Conservation (phyloP, 306 rosid species). For the Cucurbita moschata region DNA sequence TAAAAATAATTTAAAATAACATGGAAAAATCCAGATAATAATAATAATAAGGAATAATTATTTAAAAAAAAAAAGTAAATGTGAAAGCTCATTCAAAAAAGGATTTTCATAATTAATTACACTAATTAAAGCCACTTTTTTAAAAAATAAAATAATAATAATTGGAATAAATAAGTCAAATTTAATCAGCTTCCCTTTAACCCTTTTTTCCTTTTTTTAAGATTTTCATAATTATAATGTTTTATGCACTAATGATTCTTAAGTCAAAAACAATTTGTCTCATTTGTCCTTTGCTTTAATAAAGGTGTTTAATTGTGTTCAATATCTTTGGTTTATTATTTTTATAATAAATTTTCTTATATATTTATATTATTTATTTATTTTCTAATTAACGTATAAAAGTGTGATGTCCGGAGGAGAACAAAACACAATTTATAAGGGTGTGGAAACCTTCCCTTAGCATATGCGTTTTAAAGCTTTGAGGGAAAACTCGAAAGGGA, state of each 20-base stretch:
- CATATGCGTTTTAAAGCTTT: no score
- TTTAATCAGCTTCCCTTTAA: not conserved
- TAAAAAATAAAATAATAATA: not conserved
- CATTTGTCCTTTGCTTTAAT: constrained; percentile 5
- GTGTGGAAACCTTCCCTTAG: no score
- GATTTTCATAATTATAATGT: constrained; percentile 1
- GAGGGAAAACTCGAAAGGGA: no score
- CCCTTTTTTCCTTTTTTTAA: not conserved
- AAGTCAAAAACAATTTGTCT: constrained; percentile 8
- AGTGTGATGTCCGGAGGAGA: no score
- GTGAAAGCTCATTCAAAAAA: constrained; percentile 1
- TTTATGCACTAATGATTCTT: constrained; percentile 5
- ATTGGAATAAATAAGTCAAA: not conserved
- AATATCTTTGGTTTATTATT: not conserved
- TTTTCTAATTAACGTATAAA: not conserved
- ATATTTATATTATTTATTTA: not conserved
- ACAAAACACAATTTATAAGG: no score
- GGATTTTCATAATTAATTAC: not conserved
- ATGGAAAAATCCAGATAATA: not conserved
- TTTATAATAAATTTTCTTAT: not conserved
- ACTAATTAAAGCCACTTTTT: constrained; percentile 8
- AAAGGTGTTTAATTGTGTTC: not conserved
- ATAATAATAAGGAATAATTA: no score
- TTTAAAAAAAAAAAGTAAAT: not conserved
- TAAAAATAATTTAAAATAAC: not conserved